Conservation (phyloP, 306 rosid species). For the Betula pendula region DNA sequence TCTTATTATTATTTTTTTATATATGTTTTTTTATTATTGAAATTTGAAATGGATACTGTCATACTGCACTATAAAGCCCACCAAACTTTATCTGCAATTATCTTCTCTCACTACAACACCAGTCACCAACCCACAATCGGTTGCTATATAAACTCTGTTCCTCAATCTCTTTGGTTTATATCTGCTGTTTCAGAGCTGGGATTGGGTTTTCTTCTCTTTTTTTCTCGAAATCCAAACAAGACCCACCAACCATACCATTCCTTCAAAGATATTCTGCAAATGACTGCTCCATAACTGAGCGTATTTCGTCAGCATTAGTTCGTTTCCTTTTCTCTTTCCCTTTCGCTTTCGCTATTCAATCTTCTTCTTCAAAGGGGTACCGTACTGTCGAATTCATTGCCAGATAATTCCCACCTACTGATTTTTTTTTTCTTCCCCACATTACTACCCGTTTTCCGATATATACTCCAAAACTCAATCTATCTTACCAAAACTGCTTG, state of each 20-base stretch:
- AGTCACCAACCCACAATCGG: not conserved
- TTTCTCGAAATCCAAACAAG: no score
- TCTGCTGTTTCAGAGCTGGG: not conserved
- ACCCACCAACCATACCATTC: no score
- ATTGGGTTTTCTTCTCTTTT: not conserved
- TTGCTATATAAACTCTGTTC: not conserved
- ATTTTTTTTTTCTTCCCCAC: not conserved
- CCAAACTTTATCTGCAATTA: not conserved
- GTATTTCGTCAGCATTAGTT: no score
- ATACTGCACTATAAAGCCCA: not conserved
- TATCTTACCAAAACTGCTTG: not conserved
- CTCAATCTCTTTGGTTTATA: no score
- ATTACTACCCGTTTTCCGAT: not conserved
- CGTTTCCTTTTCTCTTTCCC: not conserved
- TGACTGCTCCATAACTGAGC: not conserved
- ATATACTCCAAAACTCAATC: not conserved
- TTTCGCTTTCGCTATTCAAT: no score
- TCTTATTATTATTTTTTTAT: no score
- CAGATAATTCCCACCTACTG: no score
- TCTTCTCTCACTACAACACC: not conserved
- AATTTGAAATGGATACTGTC: no score
- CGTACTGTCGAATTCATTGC: no score
- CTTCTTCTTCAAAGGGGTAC: no score
- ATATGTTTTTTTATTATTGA: no score
- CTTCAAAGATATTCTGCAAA: no score